Evolutionary conservation across 2,329 filamentous ascomycete genomes (phyloP), one percentile per base, ranked within the genome.

Genomic region (Thermoascus crustaceus): DNA sequence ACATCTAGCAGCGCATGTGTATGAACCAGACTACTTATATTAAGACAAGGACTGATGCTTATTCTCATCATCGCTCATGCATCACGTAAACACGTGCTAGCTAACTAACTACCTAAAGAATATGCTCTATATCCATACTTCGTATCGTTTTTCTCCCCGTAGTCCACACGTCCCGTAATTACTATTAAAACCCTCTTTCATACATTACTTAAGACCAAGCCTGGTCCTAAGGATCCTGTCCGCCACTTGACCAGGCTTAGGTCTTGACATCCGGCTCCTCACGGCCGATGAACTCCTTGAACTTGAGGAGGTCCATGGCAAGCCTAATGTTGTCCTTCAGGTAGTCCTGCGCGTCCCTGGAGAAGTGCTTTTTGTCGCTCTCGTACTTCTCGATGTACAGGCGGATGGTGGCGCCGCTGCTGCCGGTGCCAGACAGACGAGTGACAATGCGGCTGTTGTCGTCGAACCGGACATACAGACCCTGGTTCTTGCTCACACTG

Each of bases 311-410:
- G 36, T 81, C 76, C 2, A 86, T 83, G 14, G 89, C 85, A 50
- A 94, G 76, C 58, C 81, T 75, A 54, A 98, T 85, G 58, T 93
- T 86, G 39, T 85, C 83, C 71, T 85, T 82, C 52, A 98, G 74
- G 71, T 94, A 98, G 39, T 89, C 87, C 67, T 98, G 91, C 9
- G 88, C 87, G 61, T 93, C 85, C 54, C 82, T 62, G 39, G 71
- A 76, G 57, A 91, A 93, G 41, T 79, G 87, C 43, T 75, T 79
- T 43, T 79, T 71, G 55, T 96, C 86, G 45, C 69, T 76, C 63
- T 85, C 88, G 71, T 96, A 85, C 72, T 91, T 89, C 76, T 98
- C 91, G 49, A 98, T 81, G 66, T 98, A 98, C 48, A 98, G 73
- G 44, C 91, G 84, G 59, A 98, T 96, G 20, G 91, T 98, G 31